Evolutionary conservation across 192 early-diverging fungal genomes (phyloP).

Genomic region (Podochytrium sp.): DNA sequence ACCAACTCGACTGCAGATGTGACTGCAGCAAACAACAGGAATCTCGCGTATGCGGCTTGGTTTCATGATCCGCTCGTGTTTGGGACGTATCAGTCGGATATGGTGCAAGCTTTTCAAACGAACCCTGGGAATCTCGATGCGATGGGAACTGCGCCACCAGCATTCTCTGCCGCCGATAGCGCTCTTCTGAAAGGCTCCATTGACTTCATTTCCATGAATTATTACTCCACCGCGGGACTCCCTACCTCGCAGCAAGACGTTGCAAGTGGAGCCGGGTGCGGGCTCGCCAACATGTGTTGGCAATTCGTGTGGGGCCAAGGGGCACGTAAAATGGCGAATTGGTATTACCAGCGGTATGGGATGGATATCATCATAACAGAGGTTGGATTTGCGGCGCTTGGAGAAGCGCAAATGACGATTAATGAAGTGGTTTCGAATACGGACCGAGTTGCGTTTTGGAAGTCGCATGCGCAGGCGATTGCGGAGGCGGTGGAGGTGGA

Average conservation of each 20-base stretch:
- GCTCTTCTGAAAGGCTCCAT: conserved; percentile 32
- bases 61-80: conserved; percentile 16
- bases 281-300: background rate
- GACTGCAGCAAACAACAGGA: background rate
- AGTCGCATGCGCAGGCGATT: conserved; percentile 26
- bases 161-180: conserved; percentile 39
- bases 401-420: background rate
- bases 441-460: conserved; percentile 37
- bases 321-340: conserved; percentile 6
- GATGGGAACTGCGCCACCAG: conserved; percentile 30
- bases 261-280: background rate
- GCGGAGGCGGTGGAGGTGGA: conserved; percentile 27
- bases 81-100: background rate
- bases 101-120: background rate
- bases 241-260: background rate
- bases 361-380: conserved; percentile 32
- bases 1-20: background rate
- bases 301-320: conserved; percentile 9
- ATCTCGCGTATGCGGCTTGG: background rate
- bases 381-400: conserved; percentile 5
- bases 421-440: conserved; percentile 11
- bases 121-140: background rate
- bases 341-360: conserved; percentile 13
- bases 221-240: conserved; percentile 36
- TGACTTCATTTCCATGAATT: conserved; percentile 51